These are phyloP conservation scores for Pholiota conissans DNA, from an alignment of 768 basidiomycete genomes.

Conservation along the genomic window DNA sequence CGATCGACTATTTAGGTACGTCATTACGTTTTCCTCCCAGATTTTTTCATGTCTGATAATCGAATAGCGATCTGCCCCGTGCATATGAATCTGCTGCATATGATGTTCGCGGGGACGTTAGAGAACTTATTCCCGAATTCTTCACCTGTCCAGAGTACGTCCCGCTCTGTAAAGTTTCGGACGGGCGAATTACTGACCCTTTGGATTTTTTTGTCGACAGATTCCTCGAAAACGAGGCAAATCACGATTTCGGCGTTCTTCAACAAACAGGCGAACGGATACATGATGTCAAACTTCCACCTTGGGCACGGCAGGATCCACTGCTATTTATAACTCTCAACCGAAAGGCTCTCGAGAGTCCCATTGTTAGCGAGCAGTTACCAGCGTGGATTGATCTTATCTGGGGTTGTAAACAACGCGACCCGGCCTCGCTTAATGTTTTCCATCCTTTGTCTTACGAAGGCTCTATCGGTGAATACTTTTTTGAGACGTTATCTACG, in stretches of 20 bases:
- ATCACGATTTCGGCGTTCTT: constrained; percentile 77
- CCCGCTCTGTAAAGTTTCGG: too few relatives aligned
- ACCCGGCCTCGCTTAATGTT: constrained; percentile 73
- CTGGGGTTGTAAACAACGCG: constrained; percentile 87
- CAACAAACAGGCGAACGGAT: constrained; percentile 77
- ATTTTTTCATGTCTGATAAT: neutral
- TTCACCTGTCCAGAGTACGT: constrained; percentile 81
- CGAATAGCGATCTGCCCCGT: constrained; percentile 68
- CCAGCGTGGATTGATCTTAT: constrained; percentile 93
- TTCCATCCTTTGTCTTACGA: constrained; percentile 95
- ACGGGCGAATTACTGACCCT: constrained; percentile 1
- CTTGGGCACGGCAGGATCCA: constrained; percentile 87
- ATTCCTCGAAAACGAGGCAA: constrained; percentile 79
- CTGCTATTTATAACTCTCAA: constrained; percentile 80
- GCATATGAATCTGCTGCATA: constrained; percentile 83
- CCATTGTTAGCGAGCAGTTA: constrained; percentile 80
- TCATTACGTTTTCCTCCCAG: neutral
- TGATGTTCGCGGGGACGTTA: constrained; percentile 88
- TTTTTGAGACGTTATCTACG: neutral
- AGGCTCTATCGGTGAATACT: constrained; percentile 69
- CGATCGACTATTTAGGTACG: constrained; percentile 76
- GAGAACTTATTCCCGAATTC: constrained; percentile 92
- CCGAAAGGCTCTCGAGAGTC: constrained; percentile 83
- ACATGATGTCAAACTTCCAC: constrained; percentile 85
- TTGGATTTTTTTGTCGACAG: constrained; percentile 33